Base-by-base conservation (phyloP, 2,329 filamentous ascomycete genomes). In the Tolypocladium inflatum region DNA sequence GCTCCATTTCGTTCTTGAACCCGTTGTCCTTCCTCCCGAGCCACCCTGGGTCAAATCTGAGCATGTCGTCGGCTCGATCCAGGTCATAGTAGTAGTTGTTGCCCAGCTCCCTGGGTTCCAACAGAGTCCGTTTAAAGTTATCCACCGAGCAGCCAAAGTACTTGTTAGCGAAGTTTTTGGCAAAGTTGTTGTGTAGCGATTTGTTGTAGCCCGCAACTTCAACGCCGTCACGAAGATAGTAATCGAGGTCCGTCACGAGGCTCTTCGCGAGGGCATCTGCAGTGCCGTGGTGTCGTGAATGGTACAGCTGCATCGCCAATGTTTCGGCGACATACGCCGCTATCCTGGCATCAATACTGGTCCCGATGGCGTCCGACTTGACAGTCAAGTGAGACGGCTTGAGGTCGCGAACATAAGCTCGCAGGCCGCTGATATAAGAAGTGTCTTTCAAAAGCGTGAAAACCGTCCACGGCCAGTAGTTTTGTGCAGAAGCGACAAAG, bases 401-500 rank as follows among this genome's bases (percentile, higher is more conserved):
- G 26, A 89, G 73, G 5, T 77, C 74, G 13, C 80, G 82, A 39
- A 94, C 80, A 68, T 90, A 94, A 4, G 80, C 78, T 21, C 89
- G 82, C 21, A 96, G 80, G 57, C 84, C 83, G 48, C 84, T 78
- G 58, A 97, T 81, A 66, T 96, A 93, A 0, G 79, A 77, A 0
- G 82, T 80, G 65, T 96, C 89, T 59, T 86, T 86, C 61, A 88
- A 84, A 41, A 96, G 76, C 43, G 88, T 86, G 58, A 90, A 87
- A 58, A 95, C 91, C 1, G 91, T 92, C 90, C 93, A 96, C 1
- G 92, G 89, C 93, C 93, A 97, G 68, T 91, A 90, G 70, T 96
- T 94, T 68, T 97, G 92, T 5, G 93, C 90, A 3, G 89, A 85
- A 2, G 90, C 86, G 42, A 97, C 84, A 70, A 97, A 97, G 65